Conservation (phyloP, 257 asterid species). For the Oldenlandia corymbosa region DNA sequence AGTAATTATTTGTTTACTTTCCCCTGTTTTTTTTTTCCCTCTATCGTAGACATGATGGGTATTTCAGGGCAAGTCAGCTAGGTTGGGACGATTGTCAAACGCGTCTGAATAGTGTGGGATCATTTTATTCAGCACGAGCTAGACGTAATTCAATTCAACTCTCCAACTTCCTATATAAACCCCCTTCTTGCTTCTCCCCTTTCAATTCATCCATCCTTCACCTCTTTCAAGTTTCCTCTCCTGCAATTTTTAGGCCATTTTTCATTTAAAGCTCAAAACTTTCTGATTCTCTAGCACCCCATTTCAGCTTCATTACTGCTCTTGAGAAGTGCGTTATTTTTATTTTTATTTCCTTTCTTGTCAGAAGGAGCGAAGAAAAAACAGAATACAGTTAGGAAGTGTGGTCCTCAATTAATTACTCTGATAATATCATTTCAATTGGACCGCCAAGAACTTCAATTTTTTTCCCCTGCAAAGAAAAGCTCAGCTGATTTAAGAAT, state of each 20-base stretch:
- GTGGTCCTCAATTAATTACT: slow-evolving; percentile 4
- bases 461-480: background rate
- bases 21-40: too few relatives aligned
- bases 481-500: slow-evolving; percentile 1
- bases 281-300: background rate
- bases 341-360: too few relatives aligned
- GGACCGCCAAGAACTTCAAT: background rate
- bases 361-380: slow-evolving; percentile 9
- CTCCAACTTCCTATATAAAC: slow-evolving; percentile 8
- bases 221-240: background rate
- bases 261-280: too few relatives aligned
- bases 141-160: background rate
- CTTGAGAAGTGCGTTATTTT: slow-evolving; percentile 17
- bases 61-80: too few relatives aligned
- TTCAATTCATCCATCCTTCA: background rate
- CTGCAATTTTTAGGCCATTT: background rate
- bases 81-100: too few relatives aligned
- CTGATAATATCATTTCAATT: too few relatives aligned
- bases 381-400: slow-evolving; percentile 6
- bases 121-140: slow-evolving; percentile 13
- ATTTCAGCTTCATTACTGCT: background rate
- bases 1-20: too few relatives aligned
- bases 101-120: slow-evolving; percentile 1
- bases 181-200: slow-evolving; percentile 12
- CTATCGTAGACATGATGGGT: too few relatives aligned